A percentile compares a stretch with the other conserved stretches of the same genome.
These are phyloP conservation scores for Kodamaea derodonti DNA, from an alignment of 1,139 yeast genomes.

Conservation along the genomic window DNA sequence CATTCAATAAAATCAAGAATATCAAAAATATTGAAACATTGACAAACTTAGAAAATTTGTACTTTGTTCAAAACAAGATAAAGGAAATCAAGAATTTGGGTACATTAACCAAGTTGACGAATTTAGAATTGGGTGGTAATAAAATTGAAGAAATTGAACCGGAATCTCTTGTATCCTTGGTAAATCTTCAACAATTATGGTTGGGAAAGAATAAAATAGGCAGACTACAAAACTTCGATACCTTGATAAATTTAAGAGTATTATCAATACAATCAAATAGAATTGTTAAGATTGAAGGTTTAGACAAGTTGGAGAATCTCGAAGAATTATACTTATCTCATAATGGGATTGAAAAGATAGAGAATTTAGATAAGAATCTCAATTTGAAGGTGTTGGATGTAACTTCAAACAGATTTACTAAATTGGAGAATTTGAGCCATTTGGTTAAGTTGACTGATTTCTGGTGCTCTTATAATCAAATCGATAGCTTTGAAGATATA, in stretches of 20 bases:
- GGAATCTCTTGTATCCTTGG: slow-evolving; percentile 51
- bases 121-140: slow-evolving; percentile 91
- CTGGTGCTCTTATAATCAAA: slow-evolving; percentile 84
- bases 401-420: slow-evolving; percentile 65
- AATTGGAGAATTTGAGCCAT: slow-evolving; percentile 63
- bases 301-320: slow-evolving; percentile 64
- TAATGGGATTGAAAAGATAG: slow-evolving; percentile 73
- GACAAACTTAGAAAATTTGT: slow-evolving; percentile 60
- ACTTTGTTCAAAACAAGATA: slow-evolving; percentile 87
- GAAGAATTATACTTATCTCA: slow-evolving; percentile 89
- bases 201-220: slow-evolving; percentile 82
- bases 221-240: slow-evolving; percentile 58
- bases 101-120: slow-evolving; percentile 54
- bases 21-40: slow-evolving; percentile 75
- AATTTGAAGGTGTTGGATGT: slow-evolving; percentile 77
- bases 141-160: slow-evolving; percentile 56
- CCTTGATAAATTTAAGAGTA: slow-evolving; percentile 63
- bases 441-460: slow-evolving; percentile 74
- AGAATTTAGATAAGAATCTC: slow-evolving; percentile 67
- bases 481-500: slow-evolving; percentile 67
- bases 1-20: slow-evolving; percentile 86
- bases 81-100: slow-evolving; percentile 66
- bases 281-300: slow-evolving; percentile 74
- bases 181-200: slow-evolving; percentile 76
- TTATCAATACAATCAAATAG: slow-evolving; percentile 88